These are phyloP conservation scores for Hyphodiscus hymeniophilus DNA, from an alignment of 495 filamentous ascomycete species.

Conservation along the genomic window DNA sequence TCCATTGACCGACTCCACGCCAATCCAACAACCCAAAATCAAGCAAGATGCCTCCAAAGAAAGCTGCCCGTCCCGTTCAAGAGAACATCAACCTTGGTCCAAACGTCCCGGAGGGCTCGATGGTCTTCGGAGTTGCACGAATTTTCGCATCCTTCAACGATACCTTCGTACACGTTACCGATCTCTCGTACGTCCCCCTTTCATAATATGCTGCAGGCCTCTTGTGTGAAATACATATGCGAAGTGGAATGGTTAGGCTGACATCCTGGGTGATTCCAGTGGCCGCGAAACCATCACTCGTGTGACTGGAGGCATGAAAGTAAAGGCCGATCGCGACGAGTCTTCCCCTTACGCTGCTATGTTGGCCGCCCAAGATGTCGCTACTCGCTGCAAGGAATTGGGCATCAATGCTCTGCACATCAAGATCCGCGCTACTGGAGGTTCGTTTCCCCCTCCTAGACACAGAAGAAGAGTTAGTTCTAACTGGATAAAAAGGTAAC, in stretches of 20 bases:
- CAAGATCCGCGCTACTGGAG: constrained; percentile 99
- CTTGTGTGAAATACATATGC: too few species aligned
- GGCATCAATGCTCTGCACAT: constrained; percentile 98
- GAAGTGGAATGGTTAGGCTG: constrained; percentile 36
- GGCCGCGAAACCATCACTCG: constrained; percentile 99
- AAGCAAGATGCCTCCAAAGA: constrained; percentile 68
- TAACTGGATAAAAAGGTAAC: constrained; percentile 54
- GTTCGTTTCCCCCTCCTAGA: constrained; percentile 42
- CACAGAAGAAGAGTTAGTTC: background rate
- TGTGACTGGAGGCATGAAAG: constrained; percentile 99
- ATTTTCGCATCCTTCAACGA: constrained; percentile 99
- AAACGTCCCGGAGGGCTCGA: too few species aligned
- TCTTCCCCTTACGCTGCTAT: constrained; percentile 99
- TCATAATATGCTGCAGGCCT: constrained; percentile 7
- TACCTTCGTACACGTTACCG: constrained; percentile 98
- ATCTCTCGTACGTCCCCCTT: constrained; percentile 74
- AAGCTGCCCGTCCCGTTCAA: constrained; percentile 62
- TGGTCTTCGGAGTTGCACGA: constrained; percentile 97
- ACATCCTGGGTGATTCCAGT: constrained; percentile 62
- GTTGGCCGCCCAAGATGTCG: constrained; percentile 97
- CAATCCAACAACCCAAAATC: background rate
- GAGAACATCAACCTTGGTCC: constrained; percentile 99
- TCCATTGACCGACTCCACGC: background rate
- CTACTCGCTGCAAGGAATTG: constrained; percentile 95
- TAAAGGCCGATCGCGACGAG: constrained; percentile 99